phyloP scores from a whole-genome alignment of 2,329 filamentous ascomycete genomes.

The Penicillium sp. region DNA sequence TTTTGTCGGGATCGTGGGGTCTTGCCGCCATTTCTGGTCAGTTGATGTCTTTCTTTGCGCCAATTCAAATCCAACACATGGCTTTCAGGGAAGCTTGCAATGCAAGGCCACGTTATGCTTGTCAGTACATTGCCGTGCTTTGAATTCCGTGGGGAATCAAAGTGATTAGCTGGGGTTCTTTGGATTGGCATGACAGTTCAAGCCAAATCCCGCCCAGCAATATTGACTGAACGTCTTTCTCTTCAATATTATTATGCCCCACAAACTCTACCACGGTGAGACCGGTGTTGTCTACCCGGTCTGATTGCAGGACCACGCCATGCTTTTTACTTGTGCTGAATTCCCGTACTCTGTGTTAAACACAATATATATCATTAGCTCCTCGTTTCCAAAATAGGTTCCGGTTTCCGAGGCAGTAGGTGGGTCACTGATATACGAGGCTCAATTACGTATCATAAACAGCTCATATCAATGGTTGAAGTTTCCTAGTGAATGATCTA shows the following conservation, averaged over 20 bases:
- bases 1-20: neutral
- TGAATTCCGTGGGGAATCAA: neutral
- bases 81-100: neutral
- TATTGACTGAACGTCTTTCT: too few relatives aligned
- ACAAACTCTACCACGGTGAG: too few relatives aligned
- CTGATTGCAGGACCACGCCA: neutral
- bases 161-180: neutral
- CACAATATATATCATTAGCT: neutral
- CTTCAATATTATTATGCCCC: too few relatives aligned
- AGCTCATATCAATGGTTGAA: neutral
- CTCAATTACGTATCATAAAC: neutral
- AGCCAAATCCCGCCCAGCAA: neutral
- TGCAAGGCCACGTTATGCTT: slow-evolving; percentile 5
- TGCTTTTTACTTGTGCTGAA: neutral
- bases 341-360: neutral
- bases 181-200: neutral
- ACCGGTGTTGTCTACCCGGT: too few relatives aligned
- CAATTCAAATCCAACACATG: slow-evolving; percentile 5
- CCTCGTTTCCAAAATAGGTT: neutral
- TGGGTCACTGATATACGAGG: neutral
- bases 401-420: neutral
- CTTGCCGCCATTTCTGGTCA: neutral
- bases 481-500: too few relatives aligned
- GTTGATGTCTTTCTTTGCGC: neutral
- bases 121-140: neutral